phyloP scores from a whole-genome alignment of 1,284 basidiomycete species.

The Malassezia restricta region DNA sequence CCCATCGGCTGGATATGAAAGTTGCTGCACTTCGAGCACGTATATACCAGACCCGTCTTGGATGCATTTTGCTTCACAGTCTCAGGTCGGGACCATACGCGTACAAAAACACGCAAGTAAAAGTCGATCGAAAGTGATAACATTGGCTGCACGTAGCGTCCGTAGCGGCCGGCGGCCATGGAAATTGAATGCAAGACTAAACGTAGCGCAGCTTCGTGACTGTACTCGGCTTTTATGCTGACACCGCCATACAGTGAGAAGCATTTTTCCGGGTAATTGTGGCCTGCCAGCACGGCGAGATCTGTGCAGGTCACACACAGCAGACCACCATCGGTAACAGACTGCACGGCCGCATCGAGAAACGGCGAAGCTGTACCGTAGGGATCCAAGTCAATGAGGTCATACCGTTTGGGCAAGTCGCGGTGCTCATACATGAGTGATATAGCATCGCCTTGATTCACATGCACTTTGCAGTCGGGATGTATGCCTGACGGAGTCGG shows the following conservation, averaged over 20 bases:
- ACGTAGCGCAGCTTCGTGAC: constrained; percentile 56
- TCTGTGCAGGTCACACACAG: constrained; percentile 96
- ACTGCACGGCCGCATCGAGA: constrained; percentile 90
- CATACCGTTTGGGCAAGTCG: constrained; percentile 61
- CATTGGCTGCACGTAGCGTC: constrained; percentile 79
- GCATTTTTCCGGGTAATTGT: constrained; percentile 76
- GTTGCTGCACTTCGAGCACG: constrained; percentile 34
- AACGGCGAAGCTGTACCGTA: constrained; percentile 96
- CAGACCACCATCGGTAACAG: constrained; percentile 66
- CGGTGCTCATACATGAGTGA: constrained; percentile 84
- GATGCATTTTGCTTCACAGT: constrained; percentile 66
- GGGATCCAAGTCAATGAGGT: constrained; percentile 90
- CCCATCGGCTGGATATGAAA: constrained; percentile 32
- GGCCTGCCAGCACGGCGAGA: constrained; percentile 79
- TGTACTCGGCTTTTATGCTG: constrained; percentile 79
- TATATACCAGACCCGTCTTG: constrained; percentile 35
- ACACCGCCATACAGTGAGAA: constrained; percentile 67
- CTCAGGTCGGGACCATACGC: constrained; percentile 62
- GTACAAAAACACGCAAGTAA: constrained; percentile 84
- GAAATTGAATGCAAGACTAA: constrained; percentile 76
- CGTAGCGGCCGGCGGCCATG: constrained; percentile 77
- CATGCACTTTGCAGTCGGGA: constrained; percentile 37
- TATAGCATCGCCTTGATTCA: constrained; percentile 42
- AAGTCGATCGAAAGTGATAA: constrained; percentile 92
- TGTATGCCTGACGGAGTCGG: constrained; percentile 20